Base-by-base conservation (phyloP, 441 rosid genomes). In the Gossypium davidsonii region DNA sequence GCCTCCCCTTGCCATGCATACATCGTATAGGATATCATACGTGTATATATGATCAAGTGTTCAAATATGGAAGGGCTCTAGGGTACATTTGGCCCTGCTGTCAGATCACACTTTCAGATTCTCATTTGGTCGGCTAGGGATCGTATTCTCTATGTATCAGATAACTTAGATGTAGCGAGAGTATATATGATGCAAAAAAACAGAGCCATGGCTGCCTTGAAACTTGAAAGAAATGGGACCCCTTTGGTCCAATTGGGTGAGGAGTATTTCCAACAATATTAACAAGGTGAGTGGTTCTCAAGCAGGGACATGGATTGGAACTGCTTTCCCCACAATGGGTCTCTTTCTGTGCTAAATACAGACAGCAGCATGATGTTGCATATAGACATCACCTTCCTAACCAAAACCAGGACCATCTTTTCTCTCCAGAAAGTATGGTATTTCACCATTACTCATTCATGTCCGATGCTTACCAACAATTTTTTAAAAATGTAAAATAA, bases 341-440 rank as follows among this genome's bases (percentile, higher is more conserved):
- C 9, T 20, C 67, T 70, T 21, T 42, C 15, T 56, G 8, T 55
- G 34, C 49, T 23, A 21, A 56, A 57, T 14, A 70, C 8, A 58
- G 21, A 56, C 55, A 23, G 1, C 62, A 57, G 18, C 63, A 20
- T 71, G 65, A 20, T 71, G 65, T 44, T 39, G 34, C 53, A n/a
- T 37, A 6, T 17, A 7, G 42, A 48, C 39, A 48, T 1, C 37
- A 48, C 21, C 44, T 25, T 48, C 34, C 42, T 67, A 67, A 48
- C 71, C 71, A 67, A 25, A 67, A 25, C 57, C 71, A 48, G 8
- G 71, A n/a, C 71, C 71, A 8, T 21, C 17, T 25, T 23, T n/a
- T 31, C 3, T 53, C 58, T 53, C 23, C 58, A 17, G 2, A 52
- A 34, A 34, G 39, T 34, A 34, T 34, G 8, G 8, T 34, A 34